Evolutionary conservation across 768 basidiomycete genomes (phyloP), one percentile per base, ranked within the genome.

Genomic region (Auriscalpium microsporum): DNA sequence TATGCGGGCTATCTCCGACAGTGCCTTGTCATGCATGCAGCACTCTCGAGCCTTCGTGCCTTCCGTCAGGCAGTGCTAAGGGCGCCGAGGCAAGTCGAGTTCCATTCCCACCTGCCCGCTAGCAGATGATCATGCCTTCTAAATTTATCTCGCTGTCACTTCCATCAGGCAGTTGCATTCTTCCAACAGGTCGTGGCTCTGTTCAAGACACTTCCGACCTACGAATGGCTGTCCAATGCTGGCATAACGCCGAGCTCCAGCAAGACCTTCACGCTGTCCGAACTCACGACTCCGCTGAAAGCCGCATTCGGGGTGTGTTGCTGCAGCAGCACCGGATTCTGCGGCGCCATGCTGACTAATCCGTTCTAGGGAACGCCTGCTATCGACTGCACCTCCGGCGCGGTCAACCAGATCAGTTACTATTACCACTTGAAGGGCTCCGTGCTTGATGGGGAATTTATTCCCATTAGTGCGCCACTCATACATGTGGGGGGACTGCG

Each of bases 191-290:
- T 80, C 2, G 84, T 86, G 56, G 71, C 64, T 2, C 67, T 86
- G 16, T 86, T 85, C 73, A 60, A 79, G 79, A 75, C 76, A 9
- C 79, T 91, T 23, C 86, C 88, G 0, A 90, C 90, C 2, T 90
- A 82, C 67, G 73, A 78, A 14, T 90, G 80, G 80, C 82, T 93
- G 42, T 70, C 73, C 13, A 70, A 77, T 19, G 83, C 77, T n/a
- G 88, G 88, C 23, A 92, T 93, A 61, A 80, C 78, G 3, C 91
- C 91, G 11, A 78, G 77, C n/a, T 69, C 72, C 3, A 72, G 68
- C 57, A 65, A 69, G 60, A 87, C 86, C 0, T 82, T 82, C 66
- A 80, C 80, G 0, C 74, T 87, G 16, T 70, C 78, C 13, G 64
- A 73, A 10, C 64, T 89, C 47, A 73, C 74, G 10, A 64, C 74